phyloP scores from a whole-genome alignment of 805 yeast genomes.

The Ogataea glucozyma region DNA sequence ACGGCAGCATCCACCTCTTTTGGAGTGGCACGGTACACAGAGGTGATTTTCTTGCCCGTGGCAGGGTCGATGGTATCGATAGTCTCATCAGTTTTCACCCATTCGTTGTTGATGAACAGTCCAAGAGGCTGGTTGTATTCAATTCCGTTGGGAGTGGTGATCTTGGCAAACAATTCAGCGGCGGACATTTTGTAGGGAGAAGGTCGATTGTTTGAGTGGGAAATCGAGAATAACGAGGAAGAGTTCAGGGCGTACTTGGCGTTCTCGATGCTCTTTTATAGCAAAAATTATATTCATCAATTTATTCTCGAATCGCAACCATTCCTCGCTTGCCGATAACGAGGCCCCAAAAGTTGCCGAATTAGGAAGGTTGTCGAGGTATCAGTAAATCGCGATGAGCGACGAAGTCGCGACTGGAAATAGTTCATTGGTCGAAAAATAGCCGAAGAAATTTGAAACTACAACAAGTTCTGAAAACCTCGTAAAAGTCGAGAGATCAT shows the following conservation, averaged over 20 bases:
- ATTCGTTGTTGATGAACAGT: constrained; percentile 60
- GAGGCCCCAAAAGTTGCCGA: constrained; percentile 3
- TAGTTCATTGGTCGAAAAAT: too few relatives aligned
- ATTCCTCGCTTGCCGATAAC: not conserved
- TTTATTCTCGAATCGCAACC: too few relatives aligned
- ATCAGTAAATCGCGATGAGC: not conserved
- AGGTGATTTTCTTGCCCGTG: constrained; percentile 60
- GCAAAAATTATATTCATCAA: too few relatives aligned
- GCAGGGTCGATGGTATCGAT: constrained; percentile 33
- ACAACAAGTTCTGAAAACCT: too few relatives aligned
- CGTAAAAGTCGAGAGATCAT: too few relatives aligned
- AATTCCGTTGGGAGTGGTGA: constrained; percentile 35
- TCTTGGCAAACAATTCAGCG: constrained; percentile 22
- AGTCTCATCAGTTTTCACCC: constrained; percentile 32
- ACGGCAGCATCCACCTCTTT: constrained; percentile 70
- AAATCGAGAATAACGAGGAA: not conserved
- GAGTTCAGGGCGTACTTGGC: not conserved
- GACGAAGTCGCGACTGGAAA: not conserved
- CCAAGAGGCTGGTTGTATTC: constrained; percentile 45
- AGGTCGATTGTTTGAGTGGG: not conserved
- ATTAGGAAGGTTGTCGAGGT: constrained; percentile 2
- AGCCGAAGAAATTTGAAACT: too few relatives aligned
- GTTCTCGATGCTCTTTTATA: not conserved
- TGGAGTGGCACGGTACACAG: constrained; percentile 56
- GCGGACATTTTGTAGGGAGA: constrained; percentile 10